Percentiles rank a stretch among this genome's conserved stretches.
Conservation (phyloP, 1,139 yeast species). For the Candida frijolesensis region DNA sequence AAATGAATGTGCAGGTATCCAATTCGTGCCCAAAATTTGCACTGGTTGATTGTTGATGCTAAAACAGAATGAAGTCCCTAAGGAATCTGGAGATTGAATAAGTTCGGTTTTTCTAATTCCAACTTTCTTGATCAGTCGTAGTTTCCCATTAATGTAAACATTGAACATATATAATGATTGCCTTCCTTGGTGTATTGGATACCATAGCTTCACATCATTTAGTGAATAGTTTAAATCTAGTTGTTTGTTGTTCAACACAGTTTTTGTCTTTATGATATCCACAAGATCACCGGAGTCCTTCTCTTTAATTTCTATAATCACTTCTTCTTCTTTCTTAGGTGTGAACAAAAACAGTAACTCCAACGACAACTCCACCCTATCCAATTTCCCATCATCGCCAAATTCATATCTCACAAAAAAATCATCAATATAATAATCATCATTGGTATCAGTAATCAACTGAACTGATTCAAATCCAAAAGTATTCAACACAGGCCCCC, state of each 20-base stretch:
- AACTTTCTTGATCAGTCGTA: constrained; percentile 17
- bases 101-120: constrained; percentile 44
- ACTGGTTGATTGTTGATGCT: constrained; percentile 39
- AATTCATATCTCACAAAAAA: constrained; percentile 25
- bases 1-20: constrained; percentile 52
- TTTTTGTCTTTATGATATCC: not conserved
- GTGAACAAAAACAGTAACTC: constrained; percentile 12
- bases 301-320: constrained; percentile 10
- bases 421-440: constrained; percentile 17
- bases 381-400: constrained; percentile 9
- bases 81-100: constrained; percentile 34
- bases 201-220: constrained; percentile 39
- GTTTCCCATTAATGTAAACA: constrained; percentile 14
- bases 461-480: constrained; percentile 48
- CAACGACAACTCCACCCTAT: constrained; percentile 9
- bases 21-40: constrained; percentile 43
- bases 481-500: constrained; percentile 53
- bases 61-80: constrained; percentile 44
- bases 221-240: constrained; percentile 10
- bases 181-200: constrained; percentile 39
- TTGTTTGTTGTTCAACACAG: not conserved
- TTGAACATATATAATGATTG: constrained; percentile 34
- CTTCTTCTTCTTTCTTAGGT: not conserved
- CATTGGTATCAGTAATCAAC: constrained; percentile 25
- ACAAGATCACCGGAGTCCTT: not conserved